phyloP scores from a whole-genome alignment of 1,284 basidiomycete species.

The Puccinia hordei region DNA sequence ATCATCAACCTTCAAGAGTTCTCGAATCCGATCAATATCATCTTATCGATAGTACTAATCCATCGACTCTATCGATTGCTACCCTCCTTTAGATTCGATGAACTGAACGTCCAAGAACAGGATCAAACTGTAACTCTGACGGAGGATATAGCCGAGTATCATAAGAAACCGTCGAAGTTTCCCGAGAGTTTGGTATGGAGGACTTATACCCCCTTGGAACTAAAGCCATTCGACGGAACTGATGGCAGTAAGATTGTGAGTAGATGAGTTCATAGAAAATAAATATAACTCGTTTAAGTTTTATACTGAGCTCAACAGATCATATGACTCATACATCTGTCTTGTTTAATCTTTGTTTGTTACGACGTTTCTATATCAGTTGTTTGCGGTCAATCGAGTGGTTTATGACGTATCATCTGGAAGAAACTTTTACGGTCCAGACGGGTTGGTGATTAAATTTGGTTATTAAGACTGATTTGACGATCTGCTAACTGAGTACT shows the following conservation, averaged over 20 bases:
- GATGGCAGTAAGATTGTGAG: conserved; percentile 42
- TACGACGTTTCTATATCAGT: neutral
- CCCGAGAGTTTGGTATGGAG: conserved; percentile 74
- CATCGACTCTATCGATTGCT: conserved; percentile 3
- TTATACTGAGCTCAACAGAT: too few species aligned
- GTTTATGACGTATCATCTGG: conserved; percentile 47
- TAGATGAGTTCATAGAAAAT: too few species aligned
- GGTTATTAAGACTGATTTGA: too few species aligned
- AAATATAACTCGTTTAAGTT: too few species aligned
- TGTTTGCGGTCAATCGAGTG: conserved; percentile 42
- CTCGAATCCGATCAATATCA: neutral
- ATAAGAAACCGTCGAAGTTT: conserved; percentile 79
- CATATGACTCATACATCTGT: too few species aligned
- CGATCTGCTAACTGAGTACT: too few species aligned
- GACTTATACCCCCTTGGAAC: conserved; percentile 74
- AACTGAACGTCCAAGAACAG: neutral
- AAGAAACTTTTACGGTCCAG: conserved; percentile 45
- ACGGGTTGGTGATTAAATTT: too few species aligned
- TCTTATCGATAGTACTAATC: conserved; percentile 1
- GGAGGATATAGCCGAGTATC: conserved; percentile 64
- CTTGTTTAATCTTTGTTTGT: neutral
- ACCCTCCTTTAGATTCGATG: conserved; percentile 4
- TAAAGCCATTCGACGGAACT: conserved; percentile 69
- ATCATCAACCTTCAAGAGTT: neutral
- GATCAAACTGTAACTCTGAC: neutral